Base-by-base conservation (phyloP, 2,329 filamentous ascomycete species). In the Xylaria sp. region DNA sequence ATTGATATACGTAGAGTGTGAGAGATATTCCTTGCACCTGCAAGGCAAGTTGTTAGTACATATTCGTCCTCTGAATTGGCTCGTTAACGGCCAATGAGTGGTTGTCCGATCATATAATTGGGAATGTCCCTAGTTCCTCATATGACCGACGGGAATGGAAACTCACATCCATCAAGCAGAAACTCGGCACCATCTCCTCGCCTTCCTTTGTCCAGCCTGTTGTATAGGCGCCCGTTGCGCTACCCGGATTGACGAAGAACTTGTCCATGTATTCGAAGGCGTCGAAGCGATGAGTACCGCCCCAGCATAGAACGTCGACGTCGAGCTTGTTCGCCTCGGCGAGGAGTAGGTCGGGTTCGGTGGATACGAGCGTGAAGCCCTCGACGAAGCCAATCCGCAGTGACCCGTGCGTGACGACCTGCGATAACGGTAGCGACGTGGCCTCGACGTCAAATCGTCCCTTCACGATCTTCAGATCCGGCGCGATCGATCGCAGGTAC, bases 161-260 rank as follows among this genome's bases (percentile, higher is more conserved):
- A 91, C 94, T 84, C 81, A 98, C 94, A 87, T 98, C 95, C 95
- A 98, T 98, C 80, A 98, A 83, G 78, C 96, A 97, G 82, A 98
- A 98, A 80, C 94, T 97, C 32, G 95, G 95, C 66, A 90, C 91
- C 28, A 92, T 92, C 65, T 95, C 92, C 78, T 92, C 89, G n/a
- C 82, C 84, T 50, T 87, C 87, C 61, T 83, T 82, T 23, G 82
- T 83, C 85, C 87, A 90, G 23, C 87, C 86, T 1, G 86, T 86
- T 25, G 86, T 83, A 72, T 88, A 89, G 2, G 89, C 89, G 10
- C 89, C 89, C 5, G 89, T 91, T 28, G 89, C 89, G 76, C 87
- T 90, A 3, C 89, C 89, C 1, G 89, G 89, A 76, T 91, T 91
- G 73, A 91, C 88, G 74, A 91, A 91, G 82, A 91, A 91, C 84